Evolutionary conservation across 2,329 filamentous ascomycete genomes (phyloP).

Genomic region (Ophiostoma sp.): DNA sequence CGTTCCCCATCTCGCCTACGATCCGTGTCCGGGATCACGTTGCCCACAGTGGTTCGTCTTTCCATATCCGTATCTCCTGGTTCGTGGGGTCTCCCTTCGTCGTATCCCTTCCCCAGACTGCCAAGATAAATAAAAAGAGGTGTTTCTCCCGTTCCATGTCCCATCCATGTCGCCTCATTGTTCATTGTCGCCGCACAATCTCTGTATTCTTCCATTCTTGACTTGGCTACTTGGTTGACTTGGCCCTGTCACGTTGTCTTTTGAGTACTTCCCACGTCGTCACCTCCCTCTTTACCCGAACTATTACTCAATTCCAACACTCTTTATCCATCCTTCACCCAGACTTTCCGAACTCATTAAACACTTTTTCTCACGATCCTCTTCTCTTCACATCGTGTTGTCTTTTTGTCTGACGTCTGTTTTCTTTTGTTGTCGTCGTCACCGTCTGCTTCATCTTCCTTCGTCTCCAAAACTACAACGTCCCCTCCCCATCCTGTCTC

Average conservation of each 20-base stretch:
- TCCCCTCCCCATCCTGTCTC: neutral
- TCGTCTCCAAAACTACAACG: too few relatives aligned
- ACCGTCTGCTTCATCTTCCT: too few relatives aligned
- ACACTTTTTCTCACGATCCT: neutral
- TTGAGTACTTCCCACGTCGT: neutral
- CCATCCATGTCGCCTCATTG: neutral
- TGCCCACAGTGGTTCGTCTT: neutral
- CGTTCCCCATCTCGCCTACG: neutral
- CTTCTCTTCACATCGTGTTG: neutral
- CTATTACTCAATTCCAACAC: neutral
- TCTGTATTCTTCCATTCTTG: neutral
- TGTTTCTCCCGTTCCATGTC: neutral
- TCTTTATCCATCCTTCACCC: neutral
- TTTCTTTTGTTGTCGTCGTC: neutral
- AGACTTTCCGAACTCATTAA: conserved; percentile 9
- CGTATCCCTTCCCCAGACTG: neutral
- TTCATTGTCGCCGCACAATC: neutral
- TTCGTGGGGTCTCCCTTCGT: neutral
- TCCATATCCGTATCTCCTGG: neutral
- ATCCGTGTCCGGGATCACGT: conserved; percentile 1
- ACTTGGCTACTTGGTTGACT: neutral
- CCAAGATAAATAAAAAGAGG: conserved; percentile 17
- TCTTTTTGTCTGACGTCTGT: neutral
- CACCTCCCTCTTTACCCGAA: conserved; percentile 8
- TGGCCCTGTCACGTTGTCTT: neutral